Evolutionary conservation across 192 early-diverging fungal species (phyloP).

Genomic region (Lobosporangium transversale): DNA sequence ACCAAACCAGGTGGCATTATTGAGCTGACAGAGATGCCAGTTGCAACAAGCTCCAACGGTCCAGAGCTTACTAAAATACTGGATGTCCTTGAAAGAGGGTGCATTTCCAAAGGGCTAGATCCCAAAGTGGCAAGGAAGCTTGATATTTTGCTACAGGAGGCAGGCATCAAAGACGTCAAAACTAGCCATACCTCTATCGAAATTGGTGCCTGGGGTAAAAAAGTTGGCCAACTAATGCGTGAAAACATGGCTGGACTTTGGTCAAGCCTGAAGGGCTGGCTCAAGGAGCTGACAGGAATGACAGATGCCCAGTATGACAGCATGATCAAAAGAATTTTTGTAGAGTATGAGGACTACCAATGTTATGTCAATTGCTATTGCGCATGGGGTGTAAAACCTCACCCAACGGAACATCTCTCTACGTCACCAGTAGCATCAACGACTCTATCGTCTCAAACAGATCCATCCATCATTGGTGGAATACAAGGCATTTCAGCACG

Average conservation of each 20-base stretch:
- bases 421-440: not conserved
- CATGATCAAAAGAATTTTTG: constrained; percentile 39
- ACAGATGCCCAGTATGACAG: constrained; percentile 40
- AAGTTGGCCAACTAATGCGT: constrained; percentile 46
- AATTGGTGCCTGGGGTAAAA: constrained; percentile 43
- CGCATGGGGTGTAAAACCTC: constrained; percentile 47
- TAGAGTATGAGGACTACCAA: constrained; percentile 39
- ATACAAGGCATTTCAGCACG: too few relatives aligned
- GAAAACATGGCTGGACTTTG: constrained; percentile 45
- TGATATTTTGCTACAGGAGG: constrained; percentile 20
- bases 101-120: constrained; percentile 27
- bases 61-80: constrained; percentile 34
- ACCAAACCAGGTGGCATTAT: constrained; percentile 65
- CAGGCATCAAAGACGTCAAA: constrained; percentile 29
- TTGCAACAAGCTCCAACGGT: constrained; percentile 37
- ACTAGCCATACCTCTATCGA: constrained; percentile 34
- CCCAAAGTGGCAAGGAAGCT: constrained; percentile 41
- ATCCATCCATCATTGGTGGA: too few relatives aligned
- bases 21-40: constrained; percentile 57
- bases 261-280: constrained; percentile 39
- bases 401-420: constrained; percentile 7
- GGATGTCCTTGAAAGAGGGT: constrained; percentile 36
- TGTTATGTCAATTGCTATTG: constrained; percentile 52
- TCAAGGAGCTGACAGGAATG: constrained; percentile 37
- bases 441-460: too few relatives aligned